Evolutionary conservation across 495 filamentous ascomycete genomes (phyloP), one percentile per base, ranked within the genome.

Genomic region (Aspergillus conjunctus): DNA sequence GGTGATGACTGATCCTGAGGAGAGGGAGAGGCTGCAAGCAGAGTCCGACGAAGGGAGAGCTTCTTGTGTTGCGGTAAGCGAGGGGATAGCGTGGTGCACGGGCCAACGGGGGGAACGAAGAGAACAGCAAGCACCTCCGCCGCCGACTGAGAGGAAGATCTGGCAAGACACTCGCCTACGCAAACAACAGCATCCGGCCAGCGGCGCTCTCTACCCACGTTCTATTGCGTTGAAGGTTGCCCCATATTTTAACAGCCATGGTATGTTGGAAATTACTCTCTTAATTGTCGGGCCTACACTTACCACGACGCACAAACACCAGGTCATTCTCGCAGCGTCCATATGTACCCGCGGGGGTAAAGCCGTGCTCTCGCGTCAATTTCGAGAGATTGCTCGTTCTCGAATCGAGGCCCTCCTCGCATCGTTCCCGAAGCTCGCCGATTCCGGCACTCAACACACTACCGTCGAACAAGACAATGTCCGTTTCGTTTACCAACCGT

Each of bases 401-500:
- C 87, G 94, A 71, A 92, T 98, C 71, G 95, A 98, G 79, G 95
- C 91, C 44, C 85, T 98, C 37, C 87, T 98, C 31, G 95, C 94
- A 59, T 92, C 92, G 1, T 98, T 98, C 75, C 94, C 94, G 44
- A 98, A 97, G 74, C 91, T 97, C 57, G 92, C 93, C 58, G 92
- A 96, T 74, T 89, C 89, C 14, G 90, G 91, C 46, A 95, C 92
- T 51, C 94, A 98, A 72, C 94, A 98, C 73, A 98, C 94, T 8
- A 98, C 91, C 14, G 92, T 97, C 54, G 94, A 98, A 75, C 93
- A 97, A 73, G 94, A 98, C 81, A 97, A 96, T 83, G 94, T 98
- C 66, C 94, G 94, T 73, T 98, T 96, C 71, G 94, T 98, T 53
- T 98, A 98, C 81, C 94, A 98, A 75, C 94, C 95, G 60, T 83